phyloP scores from a whole-genome alignment of 2,329 filamentous ascomycete species.

The Phyllosticta paracitricarpa region DNA sequence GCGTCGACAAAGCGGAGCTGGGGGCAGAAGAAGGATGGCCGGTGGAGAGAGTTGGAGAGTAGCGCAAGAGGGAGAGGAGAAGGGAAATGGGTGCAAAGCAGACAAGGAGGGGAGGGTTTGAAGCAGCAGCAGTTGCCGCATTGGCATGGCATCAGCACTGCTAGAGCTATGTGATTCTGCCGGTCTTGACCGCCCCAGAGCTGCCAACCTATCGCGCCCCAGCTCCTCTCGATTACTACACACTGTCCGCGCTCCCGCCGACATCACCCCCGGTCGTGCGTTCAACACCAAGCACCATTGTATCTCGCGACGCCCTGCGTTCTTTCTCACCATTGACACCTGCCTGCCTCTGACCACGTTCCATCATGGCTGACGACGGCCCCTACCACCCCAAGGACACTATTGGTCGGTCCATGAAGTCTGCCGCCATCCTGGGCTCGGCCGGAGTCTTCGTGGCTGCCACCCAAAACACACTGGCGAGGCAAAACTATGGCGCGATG shows the following conservation, averaged over 20 bases:
- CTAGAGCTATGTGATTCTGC: background rate
- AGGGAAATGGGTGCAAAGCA: background rate
- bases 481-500: constrained; percentile 69
- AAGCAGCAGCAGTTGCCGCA: background rate
- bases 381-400: constrained; percentile 66
- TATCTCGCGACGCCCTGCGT: background rate
- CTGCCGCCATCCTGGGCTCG: constrained; percentile 53
- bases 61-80: background rate
- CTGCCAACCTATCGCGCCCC: background rate
- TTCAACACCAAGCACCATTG: background rate
- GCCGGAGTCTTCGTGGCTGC: constrained; percentile 64
- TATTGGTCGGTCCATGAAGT: constrained; percentile 55
- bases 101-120: background rate
- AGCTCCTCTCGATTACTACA: background rate
- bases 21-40: background rate
- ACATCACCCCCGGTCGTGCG: background rate
- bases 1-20: background rate
- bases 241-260: background rate
- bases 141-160: background rate
- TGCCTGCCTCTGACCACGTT: constrained; percentile 10
- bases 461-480: constrained; percentile 77
- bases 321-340: background rate
- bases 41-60: background rate
- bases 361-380: constrained; percentile 26
- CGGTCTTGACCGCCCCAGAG: background rate